A percentile compares a stretch with the other conserved stretches of the same genome.
phyloP scores from a whole-genome alignment of 2,329 filamentous ascomycete genomes.

The Monosporascus sp. region DNA sequence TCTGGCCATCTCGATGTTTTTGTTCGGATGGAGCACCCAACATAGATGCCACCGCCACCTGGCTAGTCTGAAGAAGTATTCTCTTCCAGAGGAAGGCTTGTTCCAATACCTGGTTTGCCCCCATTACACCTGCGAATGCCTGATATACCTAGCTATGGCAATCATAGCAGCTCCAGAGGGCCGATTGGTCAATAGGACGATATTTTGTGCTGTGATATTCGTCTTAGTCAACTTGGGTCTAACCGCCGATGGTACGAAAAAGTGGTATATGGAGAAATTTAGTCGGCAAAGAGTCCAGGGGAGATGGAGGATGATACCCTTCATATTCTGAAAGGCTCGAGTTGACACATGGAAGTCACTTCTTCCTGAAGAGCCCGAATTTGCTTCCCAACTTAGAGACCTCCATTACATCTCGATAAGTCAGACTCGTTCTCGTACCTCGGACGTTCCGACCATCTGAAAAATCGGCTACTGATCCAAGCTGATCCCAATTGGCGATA shows the following conservation, averaged over 20 bases:
- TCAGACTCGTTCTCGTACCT: conserved; percentile 63
- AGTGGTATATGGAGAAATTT: conserved; percentile 76
- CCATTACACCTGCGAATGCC: conserved; percentile 86
- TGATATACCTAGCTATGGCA: conserved; percentile 76
- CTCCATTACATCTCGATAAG: conserved; percentile 80
- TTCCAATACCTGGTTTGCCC: conserved; percentile 75
- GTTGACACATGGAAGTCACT: conserved; percentile 19
- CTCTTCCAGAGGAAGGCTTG: conserved; percentile 65
- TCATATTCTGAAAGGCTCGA: conserved; percentile 44
- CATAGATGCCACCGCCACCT: conserved; percentile 68
- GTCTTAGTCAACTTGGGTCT: conserved; percentile 74
- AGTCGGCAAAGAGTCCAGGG: conserved; percentile 55
- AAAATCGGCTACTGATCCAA: conserved; percentile 45
- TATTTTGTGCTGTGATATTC: conserved; percentile 66
- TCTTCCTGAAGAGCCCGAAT: conserved; percentile 47
- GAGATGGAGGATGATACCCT: conserved; percentile 74
- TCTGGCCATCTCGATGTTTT: conserved; percentile 57
- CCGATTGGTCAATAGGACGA: conserved; percentile 62
- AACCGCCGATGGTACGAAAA: conserved; percentile 70
- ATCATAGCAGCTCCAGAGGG: conserved; percentile 66
- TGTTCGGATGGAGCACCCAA: conserved; percentile 67
- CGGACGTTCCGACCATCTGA: conserved; percentile 51
- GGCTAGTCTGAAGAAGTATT: conserved; percentile 71
- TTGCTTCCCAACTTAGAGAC: conserved; percentile 69
- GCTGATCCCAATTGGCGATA: conserved; percentile 67